Evolutionary conservation across 768 basidiomycete genomes (phyloP), one percentile per base, ranked within the genome.

Genomic region (Serendipita indica): DNA sequence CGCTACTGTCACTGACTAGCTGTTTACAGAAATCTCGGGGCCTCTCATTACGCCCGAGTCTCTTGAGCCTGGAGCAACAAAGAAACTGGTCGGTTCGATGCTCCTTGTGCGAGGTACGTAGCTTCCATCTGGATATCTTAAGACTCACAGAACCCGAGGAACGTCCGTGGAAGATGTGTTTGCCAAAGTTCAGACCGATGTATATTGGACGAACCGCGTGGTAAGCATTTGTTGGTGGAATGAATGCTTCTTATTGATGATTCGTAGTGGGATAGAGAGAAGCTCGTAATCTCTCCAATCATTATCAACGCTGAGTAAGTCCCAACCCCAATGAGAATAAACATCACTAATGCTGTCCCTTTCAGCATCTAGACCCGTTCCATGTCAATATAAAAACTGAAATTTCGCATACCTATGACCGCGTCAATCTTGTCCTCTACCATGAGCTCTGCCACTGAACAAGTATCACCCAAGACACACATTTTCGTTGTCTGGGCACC

Each of bases 401-500:
- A n/a, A n/a, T n/a, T n/a, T n/a, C n/a, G n/a, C n/a, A n/a, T n/a
- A n/a, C n/a, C n/a, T n/a, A n/a, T n/a, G n/a, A n/a, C n/a, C n/a
- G n/a, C n/a, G n/a, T n/a, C n/a, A n/a, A n/a, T n/a, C 41, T 43
- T 25, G 18, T 43, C 41, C 41, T 43, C 41, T 43, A 43, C 41
- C 41, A 39, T 39, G 13, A 43, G 27, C 41, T 18, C 27, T n/a
- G 41, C 41, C 41, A 43, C 41, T n/a, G 41, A 43, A 43, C 41
- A 43, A 37, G 35, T 10, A n/a, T n/a, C n/a, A n/a, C n/a, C n/a
- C n/a, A n/a, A n/a, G n/a, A n/a, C n/a, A n/a, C n/a, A n/a, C n/a
- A n/a, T 37, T 37, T 82, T 80, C 67, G 63, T 83, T 57, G 78
- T 86, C 27, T 84, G 78, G 63, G 81, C 83, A 1, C 83, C 83